phyloP scores from a whole-genome alignment of 1,284 basidiomycete genomes.

The Crepidotus sp. region DNA sequence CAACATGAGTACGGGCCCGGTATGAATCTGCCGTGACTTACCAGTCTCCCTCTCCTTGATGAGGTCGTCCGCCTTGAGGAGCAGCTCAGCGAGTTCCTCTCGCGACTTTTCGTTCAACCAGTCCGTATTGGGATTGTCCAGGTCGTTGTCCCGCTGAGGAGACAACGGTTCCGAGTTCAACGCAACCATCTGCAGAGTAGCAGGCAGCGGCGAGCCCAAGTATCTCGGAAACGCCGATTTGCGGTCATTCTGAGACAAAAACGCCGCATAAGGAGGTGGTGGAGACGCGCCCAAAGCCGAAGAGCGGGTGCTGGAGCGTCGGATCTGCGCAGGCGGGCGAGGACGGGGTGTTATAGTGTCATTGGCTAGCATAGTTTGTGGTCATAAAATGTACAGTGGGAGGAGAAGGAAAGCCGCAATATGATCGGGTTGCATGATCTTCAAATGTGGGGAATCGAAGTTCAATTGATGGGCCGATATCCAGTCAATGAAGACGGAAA shows the following conservation, averaged over 20 bases:
- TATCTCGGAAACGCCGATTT: slow-evolving; percentile 12
- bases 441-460: too few species aligned
- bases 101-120: slow-evolving; percentile 58
- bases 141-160: slow-evolving; percentile 11
- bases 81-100: slow-evolving; percentile 60
- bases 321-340: slow-evolving; percentile 50
- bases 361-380: slow-evolving; percentile 37
- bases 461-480: too few species aligned
- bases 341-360: slow-evolving; percentile 38
- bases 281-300: slow-evolving; percentile 29
- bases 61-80: slow-evolving; percentile 59
- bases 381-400: slow-evolving; percentile 2
- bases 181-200: slow-evolving; percentile 18
- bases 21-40: slow-evolving; percentile 26
- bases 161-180: slow-evolving; percentile 1
- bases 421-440: background rate
- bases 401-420: background rate
- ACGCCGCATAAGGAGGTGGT: slow-evolving; percentile 44
- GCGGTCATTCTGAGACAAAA: slow-evolving; percentile 1
- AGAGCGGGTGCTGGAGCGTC: slow-evolving; percentile 34
- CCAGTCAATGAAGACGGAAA: too few species aligned
- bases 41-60: slow-evolving; percentile 73
- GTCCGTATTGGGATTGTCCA: slow-evolving; percentile 23
- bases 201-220: slow-evolving; percentile 19
- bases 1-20: slow-evolving; percentile 10